phyloP scores from a whole-genome alignment of 2,329 filamentous ascomycete genomes.

The Corynespora cassiicola region DNA sequence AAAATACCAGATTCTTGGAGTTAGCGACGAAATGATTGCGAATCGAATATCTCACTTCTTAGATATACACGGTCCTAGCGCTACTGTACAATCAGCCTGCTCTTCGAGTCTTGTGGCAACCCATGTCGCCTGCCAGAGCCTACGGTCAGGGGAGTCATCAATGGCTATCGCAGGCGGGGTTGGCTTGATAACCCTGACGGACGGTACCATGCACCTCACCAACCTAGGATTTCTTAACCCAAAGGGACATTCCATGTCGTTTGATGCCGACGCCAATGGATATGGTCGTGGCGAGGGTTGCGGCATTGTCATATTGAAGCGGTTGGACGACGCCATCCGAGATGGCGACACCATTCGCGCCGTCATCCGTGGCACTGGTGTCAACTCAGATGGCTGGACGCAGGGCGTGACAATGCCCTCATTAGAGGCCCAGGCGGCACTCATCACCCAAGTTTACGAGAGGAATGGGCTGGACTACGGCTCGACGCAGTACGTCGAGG shows the following conservation, averaged over 20 bases:
- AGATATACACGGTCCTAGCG: conserved; percentile 15
- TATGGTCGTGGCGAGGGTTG: conserved; percentile 69
- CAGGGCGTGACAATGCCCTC: conserved; percentile 57
- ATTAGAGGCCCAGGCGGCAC: conserved; percentile 53
- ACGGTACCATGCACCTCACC: background rate
- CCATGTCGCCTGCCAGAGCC: conserved; percentile 18
- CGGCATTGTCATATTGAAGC: conserved; percentile 68
- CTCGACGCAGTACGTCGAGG: conserved; percentile 1
- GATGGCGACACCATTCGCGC: conserved; percentile 59
- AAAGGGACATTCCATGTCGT: background rate
- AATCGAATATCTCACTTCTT: conserved; percentile 14
- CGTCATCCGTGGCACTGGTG: conserved; percentile 18
- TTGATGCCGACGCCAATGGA: conserved; percentile 56
- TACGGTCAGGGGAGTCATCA: conserved; percentile 23
- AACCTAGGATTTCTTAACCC: background rate
- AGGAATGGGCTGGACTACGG: conserved; percentile 14
- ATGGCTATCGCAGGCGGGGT: conserved; percentile 44
- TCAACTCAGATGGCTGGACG: conserved; percentile 60
- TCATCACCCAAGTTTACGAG: conserved; percentile 43
- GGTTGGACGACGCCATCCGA: conserved; percentile 59
- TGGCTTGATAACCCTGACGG: too few species aligned
- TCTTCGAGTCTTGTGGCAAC: conserved; percentile 16
- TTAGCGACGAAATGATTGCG: background rate
- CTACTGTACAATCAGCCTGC: conserved; percentile 23
- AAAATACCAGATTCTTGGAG: background rate